A percentile compares a stretch with the other conserved stretches of the same genome.
Evolutionary conservation across 768 basidiomycete species (phyloP).

Genomic region (Amanita thiersii): DNA sequence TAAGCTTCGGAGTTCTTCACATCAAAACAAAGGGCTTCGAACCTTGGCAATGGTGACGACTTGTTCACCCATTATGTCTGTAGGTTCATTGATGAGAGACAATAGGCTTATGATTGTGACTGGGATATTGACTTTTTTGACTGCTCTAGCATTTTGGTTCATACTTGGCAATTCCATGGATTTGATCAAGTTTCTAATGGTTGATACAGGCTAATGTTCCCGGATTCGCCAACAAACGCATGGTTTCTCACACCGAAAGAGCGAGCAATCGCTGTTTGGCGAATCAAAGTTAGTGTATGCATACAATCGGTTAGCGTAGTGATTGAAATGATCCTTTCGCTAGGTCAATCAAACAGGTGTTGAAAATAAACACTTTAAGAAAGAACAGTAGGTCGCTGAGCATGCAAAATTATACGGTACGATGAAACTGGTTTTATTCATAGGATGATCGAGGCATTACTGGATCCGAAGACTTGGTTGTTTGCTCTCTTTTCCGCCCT

Average conservation of each 20-base stretch:
- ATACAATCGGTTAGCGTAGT: background rate
- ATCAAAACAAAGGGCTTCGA: conserved; percentile 48
- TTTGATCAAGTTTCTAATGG: background rate
- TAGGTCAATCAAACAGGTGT: conserved; percentile 74
- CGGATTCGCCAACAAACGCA: conserved; percentile 66
- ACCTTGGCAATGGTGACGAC: conserved; percentile 68
- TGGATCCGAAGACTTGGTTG: conserved; percentile 69
- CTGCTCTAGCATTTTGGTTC: conserved; percentile 49
- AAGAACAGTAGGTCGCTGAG: conserved; percentile 49
- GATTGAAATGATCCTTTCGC: background rate
- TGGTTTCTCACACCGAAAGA: conserved; percentile 69
- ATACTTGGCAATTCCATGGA: conserved; percentile 8
- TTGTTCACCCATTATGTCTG: background rate
- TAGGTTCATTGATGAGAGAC: background rate
- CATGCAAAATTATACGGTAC: background rate
- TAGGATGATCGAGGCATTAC: conserved; percentile 62
- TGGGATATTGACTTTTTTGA: conserved; percentile 47
- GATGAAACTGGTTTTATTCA: background rate
- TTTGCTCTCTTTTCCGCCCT: conserved; percentile 62
- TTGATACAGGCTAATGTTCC: conserved; percentile 50
- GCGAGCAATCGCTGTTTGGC: conserved; percentile 50
- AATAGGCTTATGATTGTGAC: conserved; percentile 64
- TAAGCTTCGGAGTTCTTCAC: conserved; percentile 57
- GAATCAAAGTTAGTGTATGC: conserved; percentile 46
- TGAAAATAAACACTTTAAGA: conserved; percentile 78